Conservation (phyloP, 768 basidiomycete genomes). For the Tremella mesenterica region DNA sequence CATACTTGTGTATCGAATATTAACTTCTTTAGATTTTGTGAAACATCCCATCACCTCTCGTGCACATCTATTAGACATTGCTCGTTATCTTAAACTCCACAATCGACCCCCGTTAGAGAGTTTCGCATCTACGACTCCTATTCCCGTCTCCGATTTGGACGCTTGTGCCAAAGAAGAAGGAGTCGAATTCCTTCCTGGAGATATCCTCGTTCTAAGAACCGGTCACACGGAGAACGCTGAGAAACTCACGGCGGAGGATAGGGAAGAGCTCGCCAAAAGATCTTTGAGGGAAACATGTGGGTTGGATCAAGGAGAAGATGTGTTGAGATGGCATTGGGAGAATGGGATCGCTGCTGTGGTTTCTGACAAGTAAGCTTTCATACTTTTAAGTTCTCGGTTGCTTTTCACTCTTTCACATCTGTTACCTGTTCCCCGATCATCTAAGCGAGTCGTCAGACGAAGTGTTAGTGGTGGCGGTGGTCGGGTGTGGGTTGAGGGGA, state of each 20-base stretch:
- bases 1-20: too few relatives aligned
- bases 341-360: conserved; percentile 23
- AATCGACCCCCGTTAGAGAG: not conserved
- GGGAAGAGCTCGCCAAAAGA: not conserved
- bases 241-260: conserved; percentile 6
- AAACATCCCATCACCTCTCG: conserved; percentile 14
- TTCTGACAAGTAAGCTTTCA: conserved; percentile 12
- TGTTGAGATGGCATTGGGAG: conserved; percentile 26
- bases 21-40: conserved; percentile 15
- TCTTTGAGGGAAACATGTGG: conserved; percentile 5
- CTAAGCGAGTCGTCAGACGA: too few relatives aligned
- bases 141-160: conserved; percentile 2
- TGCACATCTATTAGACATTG: conserved; percentile 7
- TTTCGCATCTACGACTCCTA: conserved; percentile 12
- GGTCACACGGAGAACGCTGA: conserved; percentile 18
- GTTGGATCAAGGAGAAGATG: conserved; percentile 8
- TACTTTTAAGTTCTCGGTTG: too few relatives aligned
- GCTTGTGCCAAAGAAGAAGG: conserved; percentile 7
- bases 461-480: too few relatives aligned
- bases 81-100: not conserved
- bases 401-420: too few relatives aligned
- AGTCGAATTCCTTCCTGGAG: conserved; percentile 9
- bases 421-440: too few relatives aligned
- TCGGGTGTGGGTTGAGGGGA: too few relatives aligned
- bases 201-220: conserved; percentile 9